Evolutionary conservation across 768 basidiomycete species (phyloP).

Genomic region (Rhizopogon vesiculosus): DNA sequence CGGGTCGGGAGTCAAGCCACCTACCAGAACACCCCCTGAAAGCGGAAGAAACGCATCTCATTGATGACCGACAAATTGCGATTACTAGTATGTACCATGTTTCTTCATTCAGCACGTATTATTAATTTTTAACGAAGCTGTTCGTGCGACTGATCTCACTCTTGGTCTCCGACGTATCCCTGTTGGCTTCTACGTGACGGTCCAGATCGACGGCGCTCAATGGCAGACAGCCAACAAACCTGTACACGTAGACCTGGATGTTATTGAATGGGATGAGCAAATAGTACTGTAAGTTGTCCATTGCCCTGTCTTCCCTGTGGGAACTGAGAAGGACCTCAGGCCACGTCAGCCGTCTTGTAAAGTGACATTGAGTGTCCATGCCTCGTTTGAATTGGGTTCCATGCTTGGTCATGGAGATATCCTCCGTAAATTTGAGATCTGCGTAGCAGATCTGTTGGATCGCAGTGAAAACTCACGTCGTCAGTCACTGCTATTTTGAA

Average conservation of each 20-base stretch:
- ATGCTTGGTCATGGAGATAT: slow-evolving; percentile 6
- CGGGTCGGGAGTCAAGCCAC: background rate
- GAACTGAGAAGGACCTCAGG: background rate
- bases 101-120: background rate
- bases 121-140: background rate
- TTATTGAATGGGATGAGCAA: background rate
- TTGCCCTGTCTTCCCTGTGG: background rate
- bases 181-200: slow-evolving; percentile 5
- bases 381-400: slow-evolving; percentile 5
- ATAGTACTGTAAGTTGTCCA: background rate
- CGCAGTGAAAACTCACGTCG: background rate
- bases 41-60: too few species aligned
- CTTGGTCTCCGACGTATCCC: slow-evolving; percentile 4
- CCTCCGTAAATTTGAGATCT: background rate
- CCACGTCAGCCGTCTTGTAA: background rate
- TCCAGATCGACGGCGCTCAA: background rate
- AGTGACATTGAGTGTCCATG: background rate
- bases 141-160: slow-evolving; percentile 6
- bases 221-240: background rate
- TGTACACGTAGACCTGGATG: background rate
- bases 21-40: background rate
- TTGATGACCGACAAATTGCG: background rate
- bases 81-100: background rate
- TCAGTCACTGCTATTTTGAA: background rate
- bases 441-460: background rate